These are phyloP conservation scores for Solanum neorickii DNA, from an alignment of 257 asterid genomes.

Conservation along the genomic window DNA sequence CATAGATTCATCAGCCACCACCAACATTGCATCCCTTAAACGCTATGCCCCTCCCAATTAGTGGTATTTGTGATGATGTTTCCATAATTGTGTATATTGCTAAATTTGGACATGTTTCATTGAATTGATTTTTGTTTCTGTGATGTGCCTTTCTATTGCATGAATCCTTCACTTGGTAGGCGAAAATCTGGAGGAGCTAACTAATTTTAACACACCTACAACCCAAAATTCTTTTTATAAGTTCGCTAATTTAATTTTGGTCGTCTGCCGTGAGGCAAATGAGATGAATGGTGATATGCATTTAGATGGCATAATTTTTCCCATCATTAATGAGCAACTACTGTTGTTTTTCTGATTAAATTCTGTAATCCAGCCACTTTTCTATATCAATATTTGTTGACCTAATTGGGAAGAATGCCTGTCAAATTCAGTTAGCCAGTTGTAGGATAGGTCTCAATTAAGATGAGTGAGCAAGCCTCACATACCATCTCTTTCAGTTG, in stretches of 20 bases:
- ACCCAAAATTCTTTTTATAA: neutral
- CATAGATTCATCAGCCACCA: constrained; percentile 43
- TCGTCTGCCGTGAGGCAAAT: neutral
- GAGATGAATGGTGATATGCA: neutral
- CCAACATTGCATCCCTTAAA: constrained; percentile 54
- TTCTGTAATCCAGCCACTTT: neutral
- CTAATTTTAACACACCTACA: neutral
- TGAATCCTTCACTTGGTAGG: constrained; percentile 73
- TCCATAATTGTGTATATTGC: neutral
- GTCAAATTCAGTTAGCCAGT: neutral
- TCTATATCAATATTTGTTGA: neutral
- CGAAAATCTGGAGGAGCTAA: constrained; percentile 87
- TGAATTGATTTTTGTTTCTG: neutral
- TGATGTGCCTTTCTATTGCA: constrained; percentile 19
- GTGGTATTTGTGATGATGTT: constrained; percentile 25
- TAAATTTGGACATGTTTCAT: neutral
- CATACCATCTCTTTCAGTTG: neutral
- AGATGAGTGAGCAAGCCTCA: neutral
- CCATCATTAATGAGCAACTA: neutral
- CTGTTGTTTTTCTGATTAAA: neutral
- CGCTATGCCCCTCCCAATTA: constrained; percentile 91
- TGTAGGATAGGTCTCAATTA: neutral
- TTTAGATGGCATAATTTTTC: neutral
- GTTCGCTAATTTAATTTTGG: neutral
- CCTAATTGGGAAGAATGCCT: neutral